Evolutionary conservation across 2,329 filamentous ascomycete species (phyloP), one percentile per base, ranked within the genome.

Genomic region (Fusarium equiseti): DNA sequence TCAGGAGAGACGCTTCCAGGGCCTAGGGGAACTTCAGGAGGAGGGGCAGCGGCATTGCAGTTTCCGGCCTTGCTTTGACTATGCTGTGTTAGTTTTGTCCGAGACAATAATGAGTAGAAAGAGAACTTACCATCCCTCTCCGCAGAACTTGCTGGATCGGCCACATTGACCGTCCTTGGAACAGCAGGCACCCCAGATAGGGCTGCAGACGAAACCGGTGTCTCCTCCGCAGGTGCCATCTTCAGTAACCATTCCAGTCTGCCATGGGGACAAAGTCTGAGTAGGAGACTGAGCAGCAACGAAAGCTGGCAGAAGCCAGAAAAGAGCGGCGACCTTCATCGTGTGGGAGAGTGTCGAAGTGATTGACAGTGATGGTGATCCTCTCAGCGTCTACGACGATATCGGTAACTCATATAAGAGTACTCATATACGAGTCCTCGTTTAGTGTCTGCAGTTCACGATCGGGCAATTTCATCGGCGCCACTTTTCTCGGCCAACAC

Each of bases 141-240:
- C 61, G 18, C 61, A 64, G n/a, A 40, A 64, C 18, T 59, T 58
- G 29, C 46, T 61, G 3, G 61, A 64, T 24, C 61, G 57, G 24
- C 61, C 61, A 3, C 61, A 64, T 3, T n/a, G 7, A 1, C 61
- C 61, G 9, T 64, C 61, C 2, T 45, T 40, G 10, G 61, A 64
- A 3, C 62, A 64, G 4, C 58, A 64, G 6, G 62, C 58, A 24
- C 62, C 58, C 62, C 50, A 62, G 24, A 55, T 8, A 16, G 58
- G 58, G 15, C 58, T 64, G 12, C 58, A 64, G 22, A 64, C 58
- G 10, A 64, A 64, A 4, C 58, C 50, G 3, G 58, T 65, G 2
- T 6, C 18, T 7, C 58, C 58, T 20, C 62, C 58, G 8, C 58
- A 65, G 2, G 58, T 62, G 0, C 62, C 50, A 26, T 65, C 58